Base-by-base conservation (phyloP, 805 yeast species). In the Myxozyma sirexii region DNA sequence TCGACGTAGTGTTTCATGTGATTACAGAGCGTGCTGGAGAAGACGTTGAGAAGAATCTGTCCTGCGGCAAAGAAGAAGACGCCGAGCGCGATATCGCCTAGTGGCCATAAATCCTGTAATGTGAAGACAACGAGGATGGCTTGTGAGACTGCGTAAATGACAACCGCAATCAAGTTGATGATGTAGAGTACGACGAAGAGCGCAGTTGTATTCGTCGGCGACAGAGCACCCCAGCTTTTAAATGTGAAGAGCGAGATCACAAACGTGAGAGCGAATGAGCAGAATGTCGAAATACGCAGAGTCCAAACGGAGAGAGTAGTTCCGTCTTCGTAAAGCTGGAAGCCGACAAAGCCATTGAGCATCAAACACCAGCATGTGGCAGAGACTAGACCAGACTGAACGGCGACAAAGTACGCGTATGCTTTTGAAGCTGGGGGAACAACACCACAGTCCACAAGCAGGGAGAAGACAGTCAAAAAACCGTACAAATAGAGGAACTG, bases 321-420 rank as follows among this genome's bases (percentile, higher is more conserved):
- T 19, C 97, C 97, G 73, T 93, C 99, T 72, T 92, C 97, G 96
- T 97, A 94, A 37, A 92, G 75, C 72, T 91, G 94, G 72, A 90
- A 90, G 19, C 93, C 92, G 19, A 91, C 74, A 3, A 94, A 70
- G 3, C 97, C 97, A 61, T 87, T 86, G 54, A 84, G 77, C 70
- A 88, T 75, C 54, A 93, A 72, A 42, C 87, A 74, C 78, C 86
- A 79, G 69, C 96, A 88, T 35, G 85, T 80, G 0, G 88, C 86
- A 12, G 91, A 84, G 0, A 87, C 80, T 19, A 89, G 68, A 0
- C 93, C 97, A 23, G 86, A 71, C 72, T 93, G 97, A 5, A 86
- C 78, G 13, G 94, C 84, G 3, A 90, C 97, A 71, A 92, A 88
- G 72, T 87, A 91, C 0, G 90, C 87, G 70, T 84, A 93, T 3